phyloP scores from a whole-genome alignment of 768 basidiomycete genomes.

The Chiua virens region DNA sequence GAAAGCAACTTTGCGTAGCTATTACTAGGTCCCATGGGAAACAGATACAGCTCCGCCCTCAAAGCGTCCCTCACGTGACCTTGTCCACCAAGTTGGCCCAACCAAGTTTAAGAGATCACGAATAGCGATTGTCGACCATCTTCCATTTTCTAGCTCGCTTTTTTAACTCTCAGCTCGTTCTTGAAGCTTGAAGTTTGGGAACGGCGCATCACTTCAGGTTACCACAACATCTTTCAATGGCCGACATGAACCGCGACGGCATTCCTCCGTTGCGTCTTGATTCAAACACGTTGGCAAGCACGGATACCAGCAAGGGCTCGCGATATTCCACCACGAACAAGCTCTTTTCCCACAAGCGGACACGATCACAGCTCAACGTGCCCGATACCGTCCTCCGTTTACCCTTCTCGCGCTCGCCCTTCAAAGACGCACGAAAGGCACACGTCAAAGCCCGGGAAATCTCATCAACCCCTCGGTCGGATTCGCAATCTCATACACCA shows the following conservation, averaged over 20 bases:
- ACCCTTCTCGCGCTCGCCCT: slow-evolving; percentile 46
- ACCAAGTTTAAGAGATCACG: too few species aligned
- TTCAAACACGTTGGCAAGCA: neutral
- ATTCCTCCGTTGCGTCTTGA: slow-evolving; percentile 4
- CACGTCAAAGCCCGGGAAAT: slow-evolving; percentile 25
- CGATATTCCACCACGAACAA: neutral
- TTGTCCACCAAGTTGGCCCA: too few species aligned
- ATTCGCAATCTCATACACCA: neutral
- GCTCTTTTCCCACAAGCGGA: slow-evolving; percentile 26
- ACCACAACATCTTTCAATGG: slow-evolving; percentile 12
- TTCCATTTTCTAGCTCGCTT: too few species aligned
- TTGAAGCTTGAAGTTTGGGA: neutral
- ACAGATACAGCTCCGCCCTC: too few species aligned
- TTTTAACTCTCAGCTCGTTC: too few species aligned
- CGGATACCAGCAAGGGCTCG: slow-evolving; percentile 4
- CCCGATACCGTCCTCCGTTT: slow-evolving; percentile 47
- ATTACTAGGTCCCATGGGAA: too few species aligned
- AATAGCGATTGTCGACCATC: too few species aligned
- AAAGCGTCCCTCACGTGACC: too few species aligned
- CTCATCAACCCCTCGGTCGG: slow-evolving; percentile 14
- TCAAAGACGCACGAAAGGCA: slow-evolving; percentile 50
- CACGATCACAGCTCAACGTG: slow-evolving; percentile 52
- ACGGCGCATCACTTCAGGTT: neutral
- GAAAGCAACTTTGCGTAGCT: too few species aligned
- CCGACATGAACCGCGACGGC: slow-evolving; percentile 14